Conservation (phyloP, 495 filamentous ascomycete genomes). For the Xylaria palmicola region DNA sequence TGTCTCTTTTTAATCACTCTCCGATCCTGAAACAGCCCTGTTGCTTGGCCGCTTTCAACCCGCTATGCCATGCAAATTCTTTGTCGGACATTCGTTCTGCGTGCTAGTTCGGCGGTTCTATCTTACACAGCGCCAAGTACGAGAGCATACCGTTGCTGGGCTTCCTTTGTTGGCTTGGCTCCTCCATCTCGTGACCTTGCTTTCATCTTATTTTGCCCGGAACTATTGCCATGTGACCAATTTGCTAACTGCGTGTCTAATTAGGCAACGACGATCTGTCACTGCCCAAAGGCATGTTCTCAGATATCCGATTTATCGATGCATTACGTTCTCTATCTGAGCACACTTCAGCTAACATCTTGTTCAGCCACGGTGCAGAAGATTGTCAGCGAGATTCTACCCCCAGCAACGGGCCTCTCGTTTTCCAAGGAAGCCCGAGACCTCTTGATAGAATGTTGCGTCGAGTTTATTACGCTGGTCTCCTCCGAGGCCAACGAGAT, state of each 20-base stretch:
- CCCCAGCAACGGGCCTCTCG: slow-evolving; percentile 57
- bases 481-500: slow-evolving; percentile 98
- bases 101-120: not conserved
- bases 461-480: slow-evolving; percentile 97
- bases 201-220: not conserved
- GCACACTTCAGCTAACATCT: not conserved
- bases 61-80: not conserved
- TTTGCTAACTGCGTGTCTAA: slow-evolving; percentile 21
- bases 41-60: not conserved
- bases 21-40: not conserved
- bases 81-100: not conserved
- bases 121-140: not conserved
- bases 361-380: slow-evolving; percentile 88
- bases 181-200: not conserved
- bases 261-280: slow-evolving; percentile 88
- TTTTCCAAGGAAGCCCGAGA: slow-evolving; percentile 95
- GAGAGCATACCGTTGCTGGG: not conserved
- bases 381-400: slow-evolving; percentile 92
- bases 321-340: no score
- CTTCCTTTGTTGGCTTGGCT: not conserved
- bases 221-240: not conserved
- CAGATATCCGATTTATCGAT: no score
- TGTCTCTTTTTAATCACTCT: not conserved
- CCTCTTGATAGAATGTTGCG: slow-evolving; percentile 95
- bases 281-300: slow-evolving; percentile 78